phyloP scores from a whole-genome alignment of 1,139 yeast species.

The Diutina mesorugosa region DNA sequence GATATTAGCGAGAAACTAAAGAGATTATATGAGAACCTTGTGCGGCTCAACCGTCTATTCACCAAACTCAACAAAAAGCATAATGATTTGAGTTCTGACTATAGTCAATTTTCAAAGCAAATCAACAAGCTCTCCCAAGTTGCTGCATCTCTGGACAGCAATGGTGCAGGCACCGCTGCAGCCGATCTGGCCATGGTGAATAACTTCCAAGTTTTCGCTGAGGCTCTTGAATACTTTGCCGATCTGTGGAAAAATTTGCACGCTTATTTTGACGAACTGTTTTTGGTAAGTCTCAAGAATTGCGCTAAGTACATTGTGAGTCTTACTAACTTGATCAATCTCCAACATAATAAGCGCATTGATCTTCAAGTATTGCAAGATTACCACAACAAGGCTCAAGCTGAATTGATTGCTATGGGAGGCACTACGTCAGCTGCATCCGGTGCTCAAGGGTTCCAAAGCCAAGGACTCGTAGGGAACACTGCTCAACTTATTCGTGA shows the following conservation, averaged over 20 bases:
- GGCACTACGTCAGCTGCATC: slow-evolving; percentile 27
- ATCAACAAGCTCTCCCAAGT: slow-evolving; percentile 55
- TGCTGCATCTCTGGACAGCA: slow-evolving; percentile 2
- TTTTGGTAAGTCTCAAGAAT: slow-evolving; percentile 72
- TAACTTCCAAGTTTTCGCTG: slow-evolving; percentile 28
- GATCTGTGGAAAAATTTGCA: slow-evolving; percentile 29
- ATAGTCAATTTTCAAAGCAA: slow-evolving; percentile 58
- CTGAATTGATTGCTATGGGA: slow-evolving; percentile 49
- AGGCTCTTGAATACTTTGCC: slow-evolving; percentile 37
- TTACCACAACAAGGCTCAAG: slow-evolving; percentile 56
- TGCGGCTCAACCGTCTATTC: slow-evolving; percentile 68
- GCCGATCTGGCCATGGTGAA: slow-evolving; percentile 5
- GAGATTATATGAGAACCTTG: slow-evolving; percentile 71
- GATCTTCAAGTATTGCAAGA: slow-evolving; percentile 82
- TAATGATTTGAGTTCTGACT: slow-evolving; percentile 60
- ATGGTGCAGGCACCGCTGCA: slow-evolving; percentile 7
- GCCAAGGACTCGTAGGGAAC: slow-evolving; percentile 27
- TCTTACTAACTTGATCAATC: slow-evolving; percentile 61
- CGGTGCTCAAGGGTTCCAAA: slow-evolving; percentile 6
- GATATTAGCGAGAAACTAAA: slow-evolving; percentile 77
- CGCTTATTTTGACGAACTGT: slow-evolving; percentile 66
- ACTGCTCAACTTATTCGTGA: slow-evolving; percentile 34
- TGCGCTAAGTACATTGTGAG: slow-evolving; percentile 76
- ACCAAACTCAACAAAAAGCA: slow-evolving; percentile 62
- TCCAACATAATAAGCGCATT: slow-evolving; percentile 82